Percentiles rank a stretch among this genome's conserved stretches.
phyloP scores from a whole-genome alignment of 768 basidiomycete genomes.

The Tremella yokohamensis region DNA sequence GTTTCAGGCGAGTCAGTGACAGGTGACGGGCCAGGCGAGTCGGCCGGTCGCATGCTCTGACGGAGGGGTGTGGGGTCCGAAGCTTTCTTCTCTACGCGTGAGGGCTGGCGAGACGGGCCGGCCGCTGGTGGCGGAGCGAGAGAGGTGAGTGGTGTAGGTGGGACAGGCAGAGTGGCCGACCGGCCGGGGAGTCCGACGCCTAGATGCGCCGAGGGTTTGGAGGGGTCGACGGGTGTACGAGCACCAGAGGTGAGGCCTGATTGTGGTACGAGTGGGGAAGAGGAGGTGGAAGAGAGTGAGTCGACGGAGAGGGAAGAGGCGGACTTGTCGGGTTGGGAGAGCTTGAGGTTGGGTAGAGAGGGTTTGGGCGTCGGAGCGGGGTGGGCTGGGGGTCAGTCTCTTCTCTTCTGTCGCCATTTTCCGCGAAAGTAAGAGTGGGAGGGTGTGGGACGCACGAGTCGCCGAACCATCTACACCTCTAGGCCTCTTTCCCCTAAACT shows the following conservation, averaged over 20 bases:
- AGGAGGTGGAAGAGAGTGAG: conserved; percentile 9
- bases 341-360: conserved; percentile 33
- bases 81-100: conserved; percentile 18
- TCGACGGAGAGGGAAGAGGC: conserved; percentile 13
- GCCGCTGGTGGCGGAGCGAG: conserved; percentile 1
- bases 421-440: neutral
- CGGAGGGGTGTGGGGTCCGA: conserved; percentile 40
- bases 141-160: conserved; percentile 5
- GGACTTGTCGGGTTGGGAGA: conserved; percentile 13
- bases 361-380: conserved; percentile 17
- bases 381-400: neutral
- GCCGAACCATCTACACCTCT: conserved; percentile 21
- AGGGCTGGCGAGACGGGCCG: neutral
- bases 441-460: conserved; percentile 12
- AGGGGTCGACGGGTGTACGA: conserved; percentile 9
- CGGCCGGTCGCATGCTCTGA: conserved; percentile 16
- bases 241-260: conserved; percentile 8
- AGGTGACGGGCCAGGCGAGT: neutral
- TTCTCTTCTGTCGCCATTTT: neutral
- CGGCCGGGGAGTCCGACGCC: conserved; percentile 1
- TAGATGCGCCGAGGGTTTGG: conserved; percentile 5
- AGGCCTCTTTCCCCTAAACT: conserved; percentile 35
- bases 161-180: neutral
- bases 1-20: conserved; percentile 9
- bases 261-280: conserved; percentile 1